Base-by-base conservation (phyloP, 345 rosid species). In the Salix suchowensis region DNA sequence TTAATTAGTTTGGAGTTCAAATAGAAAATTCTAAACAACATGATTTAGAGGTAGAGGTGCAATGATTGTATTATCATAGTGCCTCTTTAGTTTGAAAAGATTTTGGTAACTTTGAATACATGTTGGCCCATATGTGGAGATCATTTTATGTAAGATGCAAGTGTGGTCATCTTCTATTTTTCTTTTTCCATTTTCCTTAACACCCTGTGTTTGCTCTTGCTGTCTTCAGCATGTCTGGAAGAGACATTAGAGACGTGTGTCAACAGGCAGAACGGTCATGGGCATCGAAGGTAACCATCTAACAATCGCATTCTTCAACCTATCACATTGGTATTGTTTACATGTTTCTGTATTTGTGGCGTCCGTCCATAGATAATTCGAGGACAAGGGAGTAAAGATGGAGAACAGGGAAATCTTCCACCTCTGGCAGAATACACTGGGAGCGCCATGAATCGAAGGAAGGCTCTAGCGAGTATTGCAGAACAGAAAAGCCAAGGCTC, bases 231-330 rank as follows among this genome's bases (percentile, higher is more conserved):
- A 90, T 96, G 97, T 93, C 98, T 32, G 97, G 97, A 70, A 88
- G 99, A 81, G 98, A 92, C 81, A 92, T 92, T 2, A 78, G 92
- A 77, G 97, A 94, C 76, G 88, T 86, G 61, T 94, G 98, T 78
- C 97, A 93, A 86, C 97, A 90, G 82, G 97, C 98, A 44, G 99
- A 96, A 87, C 85, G 99, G 21, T 79, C 86, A 32, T 91, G 99
- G 98, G 99, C 98, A 65, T 94, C 98, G 26, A 94, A 92, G 96
- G 99, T 88, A 78, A 54, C 15, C n/a, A 19, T 48, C 37, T 19
- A 14, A 12, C 11, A 19, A 55, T 19, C 12, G 30, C 34, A 5
- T 24, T 76, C 42, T 46, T 12, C 50, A 46, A 46, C 50, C 40
- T 60, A 15, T 0, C 24, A 42, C 15, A 2, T 54, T 48, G 37